A percentile compares a stretch with the other conserved stretches of the same genome.
Evolutionary conservation across 345 rosid species (phyloP).

Genomic region (Eucalyptus polyanthemos): DNA sequence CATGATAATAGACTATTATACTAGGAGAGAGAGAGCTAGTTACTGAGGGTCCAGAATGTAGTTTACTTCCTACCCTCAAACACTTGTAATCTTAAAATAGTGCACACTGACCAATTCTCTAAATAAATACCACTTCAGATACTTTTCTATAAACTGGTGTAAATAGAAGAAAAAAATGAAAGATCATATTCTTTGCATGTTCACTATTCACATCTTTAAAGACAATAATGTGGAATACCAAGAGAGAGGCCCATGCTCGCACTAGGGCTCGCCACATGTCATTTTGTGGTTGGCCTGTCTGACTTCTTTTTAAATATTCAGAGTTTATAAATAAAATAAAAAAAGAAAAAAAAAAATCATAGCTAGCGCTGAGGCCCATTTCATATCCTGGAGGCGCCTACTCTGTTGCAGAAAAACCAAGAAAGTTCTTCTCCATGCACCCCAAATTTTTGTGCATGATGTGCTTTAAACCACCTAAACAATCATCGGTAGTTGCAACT

Average conservation of each 20-base stretch:
- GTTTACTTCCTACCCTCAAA: neutral
- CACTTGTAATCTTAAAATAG: neutral
- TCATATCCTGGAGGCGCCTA: neutral
- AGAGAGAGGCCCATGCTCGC: neutral
- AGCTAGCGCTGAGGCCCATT: neutral
- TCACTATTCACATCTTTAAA: neutral
- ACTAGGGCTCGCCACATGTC: rapidly evolving
- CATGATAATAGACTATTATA: neutral
- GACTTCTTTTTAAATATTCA: neutral
- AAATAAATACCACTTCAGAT: neutral
- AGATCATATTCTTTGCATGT: neutral
- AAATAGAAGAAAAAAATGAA: neutral
- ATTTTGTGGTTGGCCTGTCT: neutral
- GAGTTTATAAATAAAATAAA: neutral
- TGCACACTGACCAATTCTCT: neutral
- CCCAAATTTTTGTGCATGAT: neutral
- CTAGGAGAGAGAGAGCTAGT: neutral
- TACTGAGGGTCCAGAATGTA: neutral
- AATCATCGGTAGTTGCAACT: neutral
- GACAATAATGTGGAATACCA: neutral
- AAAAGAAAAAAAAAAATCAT: neutral
- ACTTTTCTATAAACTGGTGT: neutral
- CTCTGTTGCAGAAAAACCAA: neutral
- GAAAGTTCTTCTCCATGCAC: neutral
- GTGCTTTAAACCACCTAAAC: neutral